Percentiles rank a stretch among this genome's conserved stretches.
phyloP scores from a whole-genome alignment of 352 stramenopile species.

The Phytophthora palmivora region DNA sequence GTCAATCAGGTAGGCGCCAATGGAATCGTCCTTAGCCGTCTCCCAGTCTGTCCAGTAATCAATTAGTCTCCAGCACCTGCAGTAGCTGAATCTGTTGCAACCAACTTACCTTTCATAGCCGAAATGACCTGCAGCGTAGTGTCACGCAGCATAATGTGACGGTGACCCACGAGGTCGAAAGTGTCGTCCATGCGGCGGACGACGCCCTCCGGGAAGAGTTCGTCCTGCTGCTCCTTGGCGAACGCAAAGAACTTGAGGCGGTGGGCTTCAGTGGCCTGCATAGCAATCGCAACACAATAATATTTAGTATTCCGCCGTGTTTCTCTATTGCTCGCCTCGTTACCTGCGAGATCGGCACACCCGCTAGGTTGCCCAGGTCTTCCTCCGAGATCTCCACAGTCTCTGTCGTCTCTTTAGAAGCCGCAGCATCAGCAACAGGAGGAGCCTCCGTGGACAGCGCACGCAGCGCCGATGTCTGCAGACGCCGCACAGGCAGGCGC shows the following conservation, averaged over 20 bases:
- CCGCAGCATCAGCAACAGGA: slow-evolving; percentile 1
- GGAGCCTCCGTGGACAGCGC: slow-evolving; percentile 49
- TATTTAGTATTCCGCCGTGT: background rate
- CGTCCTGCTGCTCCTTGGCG: slow-evolving; percentile 75
- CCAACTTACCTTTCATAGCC: slow-evolving; percentile 61
- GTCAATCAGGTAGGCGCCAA: slow-evolving; percentile 76
- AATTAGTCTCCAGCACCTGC: slow-evolving; percentile 5
- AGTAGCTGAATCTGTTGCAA: background rate
- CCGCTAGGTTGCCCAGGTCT: slow-evolving; percentile 59
- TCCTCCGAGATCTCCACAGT: slow-evolving; percentile 22
- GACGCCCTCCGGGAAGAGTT: slow-evolving; percentile 79
- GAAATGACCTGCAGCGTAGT: slow-evolving; percentile 78
- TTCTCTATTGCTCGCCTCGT: background rate
- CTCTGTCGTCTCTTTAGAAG: slow-evolving; percentile 20
- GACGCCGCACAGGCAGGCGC: slow-evolving; percentile 25
- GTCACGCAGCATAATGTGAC: slow-evolving; percentile 88
- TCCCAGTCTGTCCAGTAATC: slow-evolving; percentile 60
- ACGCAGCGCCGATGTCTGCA: slow-evolving; percentile 40
- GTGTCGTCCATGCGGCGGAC: slow-evolving; percentile 74
- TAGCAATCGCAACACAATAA: slow-evolving; percentile 1
- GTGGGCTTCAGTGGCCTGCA: slow-evolving; percentile 64
- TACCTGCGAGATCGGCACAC: slow-evolving; percentile 66
- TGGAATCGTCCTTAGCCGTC: slow-evolving; percentile 51
- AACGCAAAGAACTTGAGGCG: slow-evolving; percentile 85
- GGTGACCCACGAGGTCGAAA: slow-evolving; percentile 85